These are phyloP conservation scores for Thinopyrum obtusiflorum DNA, from an alignment of 202 grass and related monocot genomes.

Conservation along the genomic window DNA sequence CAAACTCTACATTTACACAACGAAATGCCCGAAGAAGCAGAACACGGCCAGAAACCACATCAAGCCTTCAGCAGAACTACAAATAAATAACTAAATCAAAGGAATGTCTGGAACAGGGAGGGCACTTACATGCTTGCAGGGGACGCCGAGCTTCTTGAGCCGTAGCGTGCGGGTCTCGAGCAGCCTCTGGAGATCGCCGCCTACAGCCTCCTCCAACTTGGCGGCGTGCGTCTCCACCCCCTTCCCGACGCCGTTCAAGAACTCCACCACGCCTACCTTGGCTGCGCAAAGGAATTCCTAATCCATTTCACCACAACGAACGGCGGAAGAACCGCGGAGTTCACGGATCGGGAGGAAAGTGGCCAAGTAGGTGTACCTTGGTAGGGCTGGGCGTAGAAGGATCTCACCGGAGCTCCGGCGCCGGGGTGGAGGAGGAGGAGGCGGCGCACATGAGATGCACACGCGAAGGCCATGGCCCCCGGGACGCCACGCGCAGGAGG, in stretches of 20 bases:
- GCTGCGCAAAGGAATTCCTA: neutral
- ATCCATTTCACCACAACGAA: neutral
- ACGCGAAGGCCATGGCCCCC: slow-evolving; percentile 19
- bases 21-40: neutral
- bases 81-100: neutral
- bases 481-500: neutral
- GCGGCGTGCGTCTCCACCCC: slow-evolving; percentile 58
- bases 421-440: slow-evolving; percentile 18
- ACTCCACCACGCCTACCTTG: slow-evolving; percentile 67
- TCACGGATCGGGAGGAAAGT: neutral
- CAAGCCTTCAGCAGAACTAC: neutral
- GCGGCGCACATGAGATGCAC: slow-evolving; percentile 26
- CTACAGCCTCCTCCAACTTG: slow-evolving; percentile 67
- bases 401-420: slow-evolving; percentile 29
- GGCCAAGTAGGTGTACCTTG: slow-evolving; percentile 34
- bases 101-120: neutral
- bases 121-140: slow-evolving; percentile 52
- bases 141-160: slow-evolving; percentile 75
- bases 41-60: neutral
- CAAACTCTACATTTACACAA: neutral
- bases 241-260: slow-evolving; percentile 66
- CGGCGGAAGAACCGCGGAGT: neutral
- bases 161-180: slow-evolving; percentile 59
- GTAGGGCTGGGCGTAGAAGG: slow-evolving; percentile 34
- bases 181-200: slow-evolving; percentile 58